Conservation (phyloP, 768 basidiomycete genomes). For the Tulasnella sp. region DNA sequence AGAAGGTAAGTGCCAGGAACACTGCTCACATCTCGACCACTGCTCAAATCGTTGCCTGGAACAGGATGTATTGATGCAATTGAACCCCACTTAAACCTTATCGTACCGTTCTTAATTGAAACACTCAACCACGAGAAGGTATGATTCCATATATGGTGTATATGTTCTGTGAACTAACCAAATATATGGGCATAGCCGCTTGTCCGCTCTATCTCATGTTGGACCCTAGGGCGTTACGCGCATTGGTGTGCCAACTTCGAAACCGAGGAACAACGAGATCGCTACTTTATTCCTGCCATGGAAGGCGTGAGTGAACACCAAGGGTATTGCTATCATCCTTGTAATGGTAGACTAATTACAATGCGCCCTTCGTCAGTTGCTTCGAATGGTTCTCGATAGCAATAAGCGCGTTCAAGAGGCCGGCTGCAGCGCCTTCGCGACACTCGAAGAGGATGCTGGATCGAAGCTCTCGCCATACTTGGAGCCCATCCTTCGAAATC, state of each 20-base stretch:
- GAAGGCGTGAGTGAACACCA: constrained; percentile 62
- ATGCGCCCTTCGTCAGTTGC: constrained; percentile 45
- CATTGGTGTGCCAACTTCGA: constrained; percentile 88
- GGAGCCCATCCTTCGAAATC: constrained; percentile 86
- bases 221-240: constrained; percentile 98
- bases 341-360: background rate
- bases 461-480: constrained; percentile 81
- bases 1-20: constrained; percentile 52
- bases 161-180: background rate
- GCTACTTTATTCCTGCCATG: constrained; percentile 94
- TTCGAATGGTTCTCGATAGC: constrained; percentile 93
- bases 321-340: background rate
- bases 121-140: constrained; percentile 89
- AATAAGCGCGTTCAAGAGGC: constrained; percentile 99
- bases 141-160: constrained; percentile 18
- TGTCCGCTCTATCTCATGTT: constrained; percentile 95
- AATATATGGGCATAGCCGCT: constrained; percentile 43
- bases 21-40: background rate
- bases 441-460: constrained; percentile 95
- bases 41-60: background rate
- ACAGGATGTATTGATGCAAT: constrained; percentile 93
- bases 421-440: constrained; percentile 97
- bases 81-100: constrained; percentile 85
- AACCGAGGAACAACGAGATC: constrained; percentile 77
- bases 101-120: constrained; percentile 86